Evolutionary conservation across 2,329 filamentous ascomycete species (phyloP).

Genomic region (Phaeosphaeriaceae sp.): DNA sequence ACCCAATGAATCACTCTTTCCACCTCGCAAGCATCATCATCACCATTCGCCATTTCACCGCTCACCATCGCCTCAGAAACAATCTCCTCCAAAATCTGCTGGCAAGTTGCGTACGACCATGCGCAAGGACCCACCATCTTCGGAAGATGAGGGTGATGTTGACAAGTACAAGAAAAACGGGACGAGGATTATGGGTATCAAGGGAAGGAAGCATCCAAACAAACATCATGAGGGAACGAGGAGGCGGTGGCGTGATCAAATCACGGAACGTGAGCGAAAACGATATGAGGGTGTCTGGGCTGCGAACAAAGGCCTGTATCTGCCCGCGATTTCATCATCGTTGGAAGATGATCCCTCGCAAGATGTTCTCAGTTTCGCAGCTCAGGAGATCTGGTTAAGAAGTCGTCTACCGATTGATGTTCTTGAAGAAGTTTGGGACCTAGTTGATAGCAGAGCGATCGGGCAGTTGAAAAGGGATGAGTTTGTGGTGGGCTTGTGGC

Average conservation of each 20-base stretch:
- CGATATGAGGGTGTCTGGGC: slow-evolving; percentile 87
- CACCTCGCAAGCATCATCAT: slow-evolving; percentile 50
- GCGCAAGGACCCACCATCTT: slow-evolving; percentile 57
- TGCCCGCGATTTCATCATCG: slow-evolving; percentile 20
- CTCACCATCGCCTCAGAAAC: slow-evolving; percentile 46
- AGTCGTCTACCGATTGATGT: slow-evolving; percentile 71
- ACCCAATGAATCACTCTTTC: slow-evolving; percentile 44
- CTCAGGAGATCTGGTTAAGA: slow-evolving; percentile 76
- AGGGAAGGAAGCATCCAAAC: slow-evolving; percentile 63
- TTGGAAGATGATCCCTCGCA: slow-evolving; percentile 47
- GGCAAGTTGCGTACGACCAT: slow-evolving; percentile 70
- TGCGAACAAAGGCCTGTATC: slow-evolving; percentile 70
- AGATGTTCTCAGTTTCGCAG: slow-evolving; percentile 70
- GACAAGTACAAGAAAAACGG: slow-evolving; percentile 61
- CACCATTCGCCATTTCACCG: slow-evolving; percentile 46
- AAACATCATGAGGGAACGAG: slow-evolving; percentile 78
- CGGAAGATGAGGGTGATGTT: slow-evolving; percentile 60
- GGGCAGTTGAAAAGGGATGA: slow-evolving; percentile 70
- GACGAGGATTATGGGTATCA: slow-evolving; percentile 60
- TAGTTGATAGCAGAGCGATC: slow-evolving; percentile 66
- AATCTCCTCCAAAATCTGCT: slow-evolving; percentile 48
- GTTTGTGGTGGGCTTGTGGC: slow-evolving; percentile 84
- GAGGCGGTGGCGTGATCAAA: slow-evolving; percentile 76
- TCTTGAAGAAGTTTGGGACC: slow-evolving; percentile 76
- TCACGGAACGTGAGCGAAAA: slow-evolving; percentile 75